These are phyloP conservation scores for Zopfia rhizophila DNA, from an alignment of 2,329 filamentous ascomycete species.

Conservation along the genomic window DNA sequence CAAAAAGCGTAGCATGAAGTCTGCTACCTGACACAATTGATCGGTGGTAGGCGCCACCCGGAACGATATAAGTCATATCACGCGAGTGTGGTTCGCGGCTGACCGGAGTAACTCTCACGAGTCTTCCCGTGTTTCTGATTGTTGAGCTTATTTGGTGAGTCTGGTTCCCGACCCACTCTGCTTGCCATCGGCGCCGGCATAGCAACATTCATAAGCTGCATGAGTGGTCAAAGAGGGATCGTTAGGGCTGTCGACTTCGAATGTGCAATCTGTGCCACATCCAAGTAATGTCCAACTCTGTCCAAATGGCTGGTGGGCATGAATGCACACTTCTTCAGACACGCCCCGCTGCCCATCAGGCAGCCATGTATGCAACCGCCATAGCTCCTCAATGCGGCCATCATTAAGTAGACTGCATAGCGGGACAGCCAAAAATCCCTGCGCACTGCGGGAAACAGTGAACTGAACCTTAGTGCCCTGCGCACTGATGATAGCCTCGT, in stretches of 20 bases:
- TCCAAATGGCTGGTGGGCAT: constrained; percentile 4
- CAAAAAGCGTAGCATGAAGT: constrained; percentile 5
- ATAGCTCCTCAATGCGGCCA: constrained; percentile 5
- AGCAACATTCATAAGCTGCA: no score
- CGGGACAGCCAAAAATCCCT: constrained; percentile 2
- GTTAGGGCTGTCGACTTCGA: constrained; percentile 3
- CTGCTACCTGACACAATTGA: constrained; percentile 4
- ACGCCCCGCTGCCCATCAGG: constrained; percentile 4
- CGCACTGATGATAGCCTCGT: constrained; percentile 2
- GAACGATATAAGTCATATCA: constrained; percentile 4
- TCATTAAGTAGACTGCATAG: constrained; percentile 1
- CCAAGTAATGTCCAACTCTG: constrained; percentile 6
- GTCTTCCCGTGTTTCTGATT: no score
- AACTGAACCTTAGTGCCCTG: neutral
- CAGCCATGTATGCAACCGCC: constrained; percentile 3
- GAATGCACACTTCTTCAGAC: constrained; percentile 5
- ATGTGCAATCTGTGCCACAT: neutral
- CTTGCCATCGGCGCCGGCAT: no score
- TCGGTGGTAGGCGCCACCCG: constrained; percentile 2
- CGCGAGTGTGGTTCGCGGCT: neutral
- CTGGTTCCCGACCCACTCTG: no score
- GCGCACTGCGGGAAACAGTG: constrained; percentile 6
- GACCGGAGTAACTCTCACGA: no score
- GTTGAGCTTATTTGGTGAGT: no score
- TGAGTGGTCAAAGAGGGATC: no score